A percentile compares a stretch with the other conserved stretches of the same genome.
phyloP scores from a whole-genome alignment of 2,329 filamentous ascomycete genomes.

The Pezicula rhizophila region DNA sequence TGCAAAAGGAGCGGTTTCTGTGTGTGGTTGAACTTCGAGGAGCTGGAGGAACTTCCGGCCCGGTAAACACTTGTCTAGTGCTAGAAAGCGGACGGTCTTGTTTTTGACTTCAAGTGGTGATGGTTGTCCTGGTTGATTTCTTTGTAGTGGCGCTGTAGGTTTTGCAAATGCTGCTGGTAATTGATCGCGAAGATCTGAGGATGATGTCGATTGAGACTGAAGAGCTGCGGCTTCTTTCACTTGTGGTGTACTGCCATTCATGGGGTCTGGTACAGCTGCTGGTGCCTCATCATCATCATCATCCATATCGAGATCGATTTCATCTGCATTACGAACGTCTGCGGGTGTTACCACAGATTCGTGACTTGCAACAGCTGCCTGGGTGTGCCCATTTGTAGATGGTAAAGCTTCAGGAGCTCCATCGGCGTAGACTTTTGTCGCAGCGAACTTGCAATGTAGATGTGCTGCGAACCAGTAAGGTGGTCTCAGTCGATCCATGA shows the following conservation, averaged over 20 bases:
- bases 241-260: slow-evolving; percentile 2
- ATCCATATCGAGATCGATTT: slow-evolving; percentile 64
- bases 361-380: not conserved
- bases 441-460: slow-evolving; percentile 81
- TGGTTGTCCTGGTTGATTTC: slow-evolving; percentile 48
- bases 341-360: not conserved
- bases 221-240: slow-evolving; percentile 18
- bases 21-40: slow-evolving; percentile 51
- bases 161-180: slow-evolving; percentile 69
- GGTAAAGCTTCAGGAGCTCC: slow-evolving; percentile 1
- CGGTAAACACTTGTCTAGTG: slow-evolving; percentile 85
- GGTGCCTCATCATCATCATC: slow-evolving; percentile 41
- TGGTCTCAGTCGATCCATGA: slow-evolving; percentile 77
- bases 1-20: slow-evolving; percentile 15
- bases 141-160: slow-evolving; percentile 30
- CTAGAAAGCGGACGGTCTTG: slow-evolving; percentile 74
- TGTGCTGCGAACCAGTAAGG: slow-evolving; percentile 91
- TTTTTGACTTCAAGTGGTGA: slow-evolving; percentile 72
- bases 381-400: not conserved
- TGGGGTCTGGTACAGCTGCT: not conserved
- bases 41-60: slow-evolving; percentile 79
- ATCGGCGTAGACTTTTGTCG: slow-evolving; percentile 51
- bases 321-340: slow-evolving; percentile 50
- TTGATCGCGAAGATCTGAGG: slow-evolving; percentile 63
- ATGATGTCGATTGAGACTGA: slow-evolving; percentile 33